Evolutionary conservation across 345 rosid species (phyloP).

Genomic region (Populus davidiana): DNA sequence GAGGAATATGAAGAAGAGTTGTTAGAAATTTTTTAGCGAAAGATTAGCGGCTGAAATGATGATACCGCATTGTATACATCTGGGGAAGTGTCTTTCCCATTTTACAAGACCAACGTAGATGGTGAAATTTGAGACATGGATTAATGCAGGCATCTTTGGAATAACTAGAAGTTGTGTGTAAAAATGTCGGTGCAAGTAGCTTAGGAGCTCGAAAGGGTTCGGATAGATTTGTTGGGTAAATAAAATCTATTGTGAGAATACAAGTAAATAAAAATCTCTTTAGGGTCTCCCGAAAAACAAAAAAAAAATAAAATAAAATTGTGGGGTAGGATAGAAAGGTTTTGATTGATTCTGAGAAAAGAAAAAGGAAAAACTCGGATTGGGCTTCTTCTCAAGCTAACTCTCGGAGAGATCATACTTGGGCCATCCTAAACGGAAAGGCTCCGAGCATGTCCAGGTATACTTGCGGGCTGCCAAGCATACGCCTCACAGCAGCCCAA

Average conservation of each 20-base stretch:
- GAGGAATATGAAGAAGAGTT: constrained; percentile 17
- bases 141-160: background rate
- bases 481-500: no score
- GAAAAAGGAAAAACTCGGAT: background rate
- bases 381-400: background rate
- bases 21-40: constrained; percentile 16
- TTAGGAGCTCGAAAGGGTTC: no score
- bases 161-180: background rate
- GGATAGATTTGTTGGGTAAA: no score
- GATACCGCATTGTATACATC: constrained; percentile 4
- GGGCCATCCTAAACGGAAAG: background rate
- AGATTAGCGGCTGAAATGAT: constrained; percentile 13
- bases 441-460: background rate
- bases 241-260: no score
- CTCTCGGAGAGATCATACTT: background rate
- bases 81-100: background rate
- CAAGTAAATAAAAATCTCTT: background rate
- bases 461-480: background rate
- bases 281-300: background rate
- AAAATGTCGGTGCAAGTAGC: no score
- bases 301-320: no score
- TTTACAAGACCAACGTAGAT: background rate
- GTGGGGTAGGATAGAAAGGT: background rate
- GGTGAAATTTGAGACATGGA: background rate
- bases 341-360: no score